These are phyloP conservation scores for Eucalyptus paniculata DNA, from an alignment of 345 rosid species.

Conservation along the genomic window DNA sequence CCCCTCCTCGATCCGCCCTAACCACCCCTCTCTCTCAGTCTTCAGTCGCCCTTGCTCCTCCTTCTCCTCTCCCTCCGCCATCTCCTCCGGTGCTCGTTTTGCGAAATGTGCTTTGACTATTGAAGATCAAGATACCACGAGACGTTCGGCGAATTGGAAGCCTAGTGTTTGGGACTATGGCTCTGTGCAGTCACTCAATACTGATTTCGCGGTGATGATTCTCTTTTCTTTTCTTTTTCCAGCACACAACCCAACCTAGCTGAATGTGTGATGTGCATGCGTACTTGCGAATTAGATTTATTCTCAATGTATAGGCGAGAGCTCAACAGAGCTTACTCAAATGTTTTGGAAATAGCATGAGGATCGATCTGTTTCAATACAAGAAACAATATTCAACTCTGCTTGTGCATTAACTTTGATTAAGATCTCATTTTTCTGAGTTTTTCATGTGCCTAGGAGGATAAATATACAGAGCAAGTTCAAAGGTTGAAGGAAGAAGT, in stretches of 20 bases:
- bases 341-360: background rate
- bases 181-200: background rate
- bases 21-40: no score
- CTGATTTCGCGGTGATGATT: background rate
- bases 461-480: no score
- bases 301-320: background rate
- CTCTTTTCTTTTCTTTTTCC: background rate
- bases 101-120: background rate
- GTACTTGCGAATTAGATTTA: background rate
- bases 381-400: no score
- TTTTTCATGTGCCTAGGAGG: no score
- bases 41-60: no score
- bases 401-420: no score
- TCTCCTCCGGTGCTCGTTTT: accelerated
- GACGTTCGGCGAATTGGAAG: background rate
- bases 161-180: background rate
- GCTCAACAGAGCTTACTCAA: background rate
- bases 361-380: no score
- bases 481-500: no score
- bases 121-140: background rate
- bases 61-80: accelerated
- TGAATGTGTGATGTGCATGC: background rate
- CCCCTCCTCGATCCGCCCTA: no score
- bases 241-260: background rate
- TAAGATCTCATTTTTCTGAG: no score